These are phyloP conservation scores for Hyaloscypha bicolor DNA, from an alignment of 495 filamentous ascomycete species.

Conservation along the genomic window DNA sequence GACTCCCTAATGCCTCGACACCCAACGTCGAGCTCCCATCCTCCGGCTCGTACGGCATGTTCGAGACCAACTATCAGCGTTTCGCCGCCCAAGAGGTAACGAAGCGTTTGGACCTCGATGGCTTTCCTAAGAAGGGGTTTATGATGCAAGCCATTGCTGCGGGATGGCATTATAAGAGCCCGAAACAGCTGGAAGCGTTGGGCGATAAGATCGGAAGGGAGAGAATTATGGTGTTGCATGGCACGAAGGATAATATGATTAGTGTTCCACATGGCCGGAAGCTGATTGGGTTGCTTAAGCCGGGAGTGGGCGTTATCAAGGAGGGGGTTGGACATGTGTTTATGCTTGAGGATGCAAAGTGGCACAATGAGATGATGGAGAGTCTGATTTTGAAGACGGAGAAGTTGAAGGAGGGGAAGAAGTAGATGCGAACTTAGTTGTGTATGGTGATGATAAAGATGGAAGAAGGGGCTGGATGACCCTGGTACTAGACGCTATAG, in stretches of 20 bases:
- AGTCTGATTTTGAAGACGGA: conserved; percentile 20
- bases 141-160: conserved; percentile 77
- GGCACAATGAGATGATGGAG: conserved; percentile 32
- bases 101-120: conserved; percentile 58
- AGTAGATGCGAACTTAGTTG: not conserved
- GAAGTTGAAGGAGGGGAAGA: conserved; percentile 7
- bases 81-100: conserved; percentile 75
- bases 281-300: conserved; percentile 55
- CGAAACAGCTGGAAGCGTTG: conserved; percentile 61
- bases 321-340: conserved; percentile 69
- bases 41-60: conserved; percentile 46
- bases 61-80: conserved; percentile 75
- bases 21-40: conserved; percentile 31
- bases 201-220: conserved; percentile 68
- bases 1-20: conserved; percentile 40
- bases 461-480: too few relatives aligned
- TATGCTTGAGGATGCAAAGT: conserved; percentile 31
- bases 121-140: conserved; percentile 67
- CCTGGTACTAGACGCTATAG: too few relatives aligned
- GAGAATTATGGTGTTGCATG: conserved; percentile 75
- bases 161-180: conserved; percentile 74
- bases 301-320: conserved; percentile 51
- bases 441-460: not conserved
- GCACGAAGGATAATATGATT: conserved; percentile 75
- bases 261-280: conserved; percentile 63